Conservation (phyloP, 2,329 filamentous ascomycete genomes). For the Chrysoporthe deuterocubensis region DNA sequence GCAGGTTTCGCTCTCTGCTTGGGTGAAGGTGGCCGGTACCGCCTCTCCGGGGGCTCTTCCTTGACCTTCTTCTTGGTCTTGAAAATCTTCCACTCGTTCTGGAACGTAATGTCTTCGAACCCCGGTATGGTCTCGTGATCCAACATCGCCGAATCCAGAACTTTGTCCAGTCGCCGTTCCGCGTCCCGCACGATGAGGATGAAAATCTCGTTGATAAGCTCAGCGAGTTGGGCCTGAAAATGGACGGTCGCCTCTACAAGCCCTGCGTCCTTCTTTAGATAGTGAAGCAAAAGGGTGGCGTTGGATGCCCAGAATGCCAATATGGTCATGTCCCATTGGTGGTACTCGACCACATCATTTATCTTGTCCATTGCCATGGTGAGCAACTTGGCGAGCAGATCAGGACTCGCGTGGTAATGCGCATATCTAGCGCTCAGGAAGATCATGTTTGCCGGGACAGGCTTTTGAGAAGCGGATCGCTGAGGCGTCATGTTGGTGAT, state of each 20-base stretch:
- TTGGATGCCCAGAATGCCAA: constrained; percentile 99
- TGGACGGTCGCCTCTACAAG: constrained; percentile 80
- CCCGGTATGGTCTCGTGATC: constrained; percentile 98
- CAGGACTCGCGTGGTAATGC: constrained; percentile 89
- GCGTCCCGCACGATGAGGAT: constrained; percentile 96
- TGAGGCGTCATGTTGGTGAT: constrained; percentile 99
- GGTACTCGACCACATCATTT: constrained; percentile 91
- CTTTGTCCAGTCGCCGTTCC: constrained; percentile 93
- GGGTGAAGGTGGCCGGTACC: constrained; percentile 89
- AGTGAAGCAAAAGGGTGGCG: constrained; percentile 91
- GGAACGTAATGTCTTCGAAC: constrained; percentile 94
- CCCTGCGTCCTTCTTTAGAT: constrained; percentile 90
- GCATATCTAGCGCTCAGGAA: constrained; percentile 96
- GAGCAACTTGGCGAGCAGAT: constrained; percentile 80
- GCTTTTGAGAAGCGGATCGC: constrained; percentile 94
- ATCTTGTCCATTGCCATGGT: constrained; percentile 92
- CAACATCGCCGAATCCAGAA: constrained; percentile 89
- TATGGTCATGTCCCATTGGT: constrained; percentile 99
- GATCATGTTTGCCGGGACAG: constrained; percentile 94
- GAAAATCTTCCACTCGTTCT: constrained; percentile 98
- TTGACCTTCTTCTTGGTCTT: constrained; percentile 89
- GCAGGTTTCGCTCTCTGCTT: constrained; percentile 91
- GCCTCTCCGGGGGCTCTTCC: constrained; percentile 86
- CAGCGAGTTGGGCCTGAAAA: constrained; percentile 90
- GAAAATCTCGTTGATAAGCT: constrained; percentile 97